Evolutionary conservation across 2,329 filamentous ascomycete species (phyloP), one percentile per base, ranked within the genome.

Genomic region (Clarireedia homoeocarpa): DNA sequence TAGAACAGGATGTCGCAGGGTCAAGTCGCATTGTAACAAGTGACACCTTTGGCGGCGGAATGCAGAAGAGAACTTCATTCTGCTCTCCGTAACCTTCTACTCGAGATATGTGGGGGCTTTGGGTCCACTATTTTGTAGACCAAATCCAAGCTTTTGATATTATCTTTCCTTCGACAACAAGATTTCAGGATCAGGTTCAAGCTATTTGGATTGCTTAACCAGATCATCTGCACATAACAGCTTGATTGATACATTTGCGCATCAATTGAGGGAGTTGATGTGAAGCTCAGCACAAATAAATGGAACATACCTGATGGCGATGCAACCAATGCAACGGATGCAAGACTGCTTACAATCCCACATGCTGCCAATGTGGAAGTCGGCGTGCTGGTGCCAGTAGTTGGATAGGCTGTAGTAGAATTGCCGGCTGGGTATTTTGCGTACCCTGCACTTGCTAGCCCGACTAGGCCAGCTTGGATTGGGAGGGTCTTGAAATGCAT

Each of bases 291-390:
- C 12, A 23, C 17, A 45, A 4, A 45, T 14, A 23, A 6, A 6
- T 10, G 20, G 23, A 24, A 45, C 42, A 12, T 57, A 65, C 65
- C 63, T 56, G 59, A 44, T 40, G 65, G 65, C 36, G 55, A 50
- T 2, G 56, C 53, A 14, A 48, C 56, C 36, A n/a, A 55, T 34
- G 67, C 65, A 47, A 49, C 58, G 30, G 63, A 53, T 6, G 60
- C 61, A 17, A 61, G 58, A 42, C 56, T 64, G 56, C 65, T 67
- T n/a, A 67, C 63, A 39, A 60, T 47, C 0, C 59, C 65, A 58
- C 66, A 68, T 20, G 66, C 61, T 54, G 44, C 55, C 15, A 47
- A 51, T 10, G 60, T 56, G 15, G 52, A 48, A 12, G 48, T 44
- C 3, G 58, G 36, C 12, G 51, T 55, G 5, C 45, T 55, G 23